Conservation (phyloP, 108 stramenopile species). For the Conticribra weissflogii region DNA sequence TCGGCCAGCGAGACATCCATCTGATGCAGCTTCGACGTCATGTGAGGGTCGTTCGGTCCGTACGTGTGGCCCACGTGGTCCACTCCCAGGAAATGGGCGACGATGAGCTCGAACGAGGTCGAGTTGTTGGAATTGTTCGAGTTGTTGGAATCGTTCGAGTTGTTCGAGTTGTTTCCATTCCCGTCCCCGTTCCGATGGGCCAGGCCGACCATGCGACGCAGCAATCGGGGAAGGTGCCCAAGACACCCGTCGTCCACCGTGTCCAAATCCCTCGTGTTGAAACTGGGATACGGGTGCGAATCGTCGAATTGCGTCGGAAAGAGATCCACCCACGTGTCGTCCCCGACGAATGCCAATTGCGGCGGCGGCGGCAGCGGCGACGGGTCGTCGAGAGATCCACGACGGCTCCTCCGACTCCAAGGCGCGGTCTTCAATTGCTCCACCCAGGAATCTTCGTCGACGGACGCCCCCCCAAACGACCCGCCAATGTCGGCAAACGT, state of each 20-base stretch:
- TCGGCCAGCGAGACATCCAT: constrained; percentile 83
- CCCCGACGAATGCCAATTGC: constrained; percentile 90
- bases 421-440: constrained; percentile 55
- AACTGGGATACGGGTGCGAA: constrained; percentile 89
- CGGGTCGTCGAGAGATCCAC: too few species aligned
- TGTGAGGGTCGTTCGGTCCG: constrained; percentile 87
- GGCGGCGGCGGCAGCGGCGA: constrained; percentile 22
- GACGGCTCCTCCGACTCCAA: constrained; percentile 11
- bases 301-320: constrained; percentile 91
- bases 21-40: constrained; percentile 88
- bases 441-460: constrained; percentile 90
- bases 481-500: constrained; percentile 95
- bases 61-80: constrained; percentile 98
- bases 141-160: constrained; percentile 2
- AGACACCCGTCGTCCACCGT: constrained; percentile 97
- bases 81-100: constrained; percentile 94
- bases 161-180: background rate
- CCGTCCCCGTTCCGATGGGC: background rate
- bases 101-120: constrained; percentile 34
- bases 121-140: background rate
- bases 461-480: constrained; percentile 66
- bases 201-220: constrained; percentile 48
- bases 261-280: constrained; percentile 97
- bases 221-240: constrained; percentile 59
- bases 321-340: constrained; percentile 97